A percentile compares a stretch with the other conserved stretches of the same genome.
phyloP scores from a whole-genome alignment of 2,329 filamentous ascomycete genomes.

The Diplocarpon rosae region DNA sequence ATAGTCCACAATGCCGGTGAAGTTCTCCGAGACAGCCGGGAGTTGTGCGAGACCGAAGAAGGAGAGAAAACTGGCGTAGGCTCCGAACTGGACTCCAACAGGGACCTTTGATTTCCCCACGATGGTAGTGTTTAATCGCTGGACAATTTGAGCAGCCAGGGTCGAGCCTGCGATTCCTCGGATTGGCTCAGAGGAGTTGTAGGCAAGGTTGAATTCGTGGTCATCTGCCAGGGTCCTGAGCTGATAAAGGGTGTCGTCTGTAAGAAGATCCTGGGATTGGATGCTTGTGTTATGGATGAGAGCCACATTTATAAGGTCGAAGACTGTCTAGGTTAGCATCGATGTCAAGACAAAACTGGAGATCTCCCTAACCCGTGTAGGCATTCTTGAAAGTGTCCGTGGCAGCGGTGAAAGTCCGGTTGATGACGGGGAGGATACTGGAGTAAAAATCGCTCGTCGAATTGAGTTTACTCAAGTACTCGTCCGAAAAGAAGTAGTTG shows the following conservation, averaged over 20 bases:
- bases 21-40: slow-evolving; percentile 42
- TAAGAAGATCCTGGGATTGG: slow-evolving; percentile 47
- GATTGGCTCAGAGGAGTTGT: slow-evolving; percentile 60
- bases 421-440: slow-evolving; percentile 42
- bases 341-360: no score
- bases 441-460: slow-evolving; percentile 50
- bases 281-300: slow-evolving; percentile 51
- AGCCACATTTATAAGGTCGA: slow-evolving; percentile 48
- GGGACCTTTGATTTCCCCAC: slow-evolving; percentile 32
- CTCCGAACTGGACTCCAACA: slow-evolving; percentile 46
- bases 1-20: slow-evolving; percentile 73
- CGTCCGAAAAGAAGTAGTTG: slow-evolving; percentile 38
- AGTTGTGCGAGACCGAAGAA: slow-evolving; percentile 51
- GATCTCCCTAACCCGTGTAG: slow-evolving; percentile 41
- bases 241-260: slow-evolving; percentile 44
- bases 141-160: slow-evolving; percentile 41
- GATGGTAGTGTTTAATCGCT: slow-evolving; percentile 42
- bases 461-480: slow-evolving; percentile 35
- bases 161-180: slow-evolving; percentile 48
- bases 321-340: slow-evolving; percentile 33
- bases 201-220: slow-evolving; percentile 76
- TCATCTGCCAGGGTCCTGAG: slow-evolving; percentile 64
- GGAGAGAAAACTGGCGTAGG: slow-evolving; percentile 49
- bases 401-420: slow-evolving; percentile 37
- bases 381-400: slow-evolving; percentile 46